Evolutionary conservation across 2,329 filamentous ascomycete species (phyloP).

Genomic region (Paramyrothecium roridum): DNA sequence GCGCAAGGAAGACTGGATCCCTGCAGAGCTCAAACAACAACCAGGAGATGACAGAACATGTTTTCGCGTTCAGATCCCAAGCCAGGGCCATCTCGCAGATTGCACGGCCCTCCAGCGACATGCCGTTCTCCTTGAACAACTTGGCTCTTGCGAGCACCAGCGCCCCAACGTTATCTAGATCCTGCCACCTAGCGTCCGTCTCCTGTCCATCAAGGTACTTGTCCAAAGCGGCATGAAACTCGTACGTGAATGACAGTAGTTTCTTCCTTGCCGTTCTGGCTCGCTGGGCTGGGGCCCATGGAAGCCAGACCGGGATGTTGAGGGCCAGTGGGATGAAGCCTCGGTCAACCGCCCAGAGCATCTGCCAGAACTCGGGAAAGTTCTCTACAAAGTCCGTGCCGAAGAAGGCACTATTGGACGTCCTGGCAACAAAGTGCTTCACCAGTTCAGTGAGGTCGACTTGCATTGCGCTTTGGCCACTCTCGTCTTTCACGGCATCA

Average conservation of each 20-base stretch:
- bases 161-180: slow-evolving; percentile 30
- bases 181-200: slow-evolving; percentile 29
- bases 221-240: slow-evolving; percentile 32
- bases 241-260: slow-evolving; percentile 23
- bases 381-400: slow-evolving; percentile 39
- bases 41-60: slow-evolving; percentile 35
- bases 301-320: slow-evolving; percentile 27
- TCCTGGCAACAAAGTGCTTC: slow-evolving; percentile 30
- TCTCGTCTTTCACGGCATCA: slow-evolving; percentile 21
- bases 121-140: slow-evolving; percentile 21
- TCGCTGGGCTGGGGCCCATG: slow-evolving; percentile 26
- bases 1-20: slow-evolving; percentile 31
- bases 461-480: slow-evolving; percentile 24
- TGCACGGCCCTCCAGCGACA: slow-evolving; percentile 28
- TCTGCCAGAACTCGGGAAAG: slow-evolving; percentile 32
- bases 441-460: slow-evolving; percentile 28
- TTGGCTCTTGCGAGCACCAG: slow-evolving; percentile 26
- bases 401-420: slow-evolving; percentile 30
- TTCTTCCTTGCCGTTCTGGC: slow-evolving; percentile 23
- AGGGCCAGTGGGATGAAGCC: slow-evolving; percentile 26
- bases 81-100: slow-evolving; percentile 29
- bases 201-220: slow-evolving; percentile 27
- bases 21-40: slow-evolving; percentile 37
- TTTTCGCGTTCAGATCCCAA: slow-evolving; percentile 36
- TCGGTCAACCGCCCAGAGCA: slow-evolving; percentile 34